Percentiles rank a stretch among this genome's conserved stretches.
These are phyloP conservation scores for Thielaviopsis populi DNA, from an alignment of 2,329 filamentous ascomycete species.

Conservation along the genomic window DNA sequence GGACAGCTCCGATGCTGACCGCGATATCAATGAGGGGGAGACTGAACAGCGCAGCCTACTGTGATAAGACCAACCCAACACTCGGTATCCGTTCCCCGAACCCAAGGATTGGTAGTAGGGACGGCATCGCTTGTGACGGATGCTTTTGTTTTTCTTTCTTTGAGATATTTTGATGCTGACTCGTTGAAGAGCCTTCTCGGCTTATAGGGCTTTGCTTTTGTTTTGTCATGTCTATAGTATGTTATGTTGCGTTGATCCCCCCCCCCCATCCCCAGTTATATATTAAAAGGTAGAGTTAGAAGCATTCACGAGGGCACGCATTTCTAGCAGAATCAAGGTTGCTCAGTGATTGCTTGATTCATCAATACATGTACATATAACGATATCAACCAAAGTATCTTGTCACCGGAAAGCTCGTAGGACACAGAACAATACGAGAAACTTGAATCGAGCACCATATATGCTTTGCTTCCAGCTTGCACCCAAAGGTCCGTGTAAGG, in stretches of 20 bases:
- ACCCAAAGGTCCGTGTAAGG: too few relatives aligned
- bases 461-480: too few relatives aligned
- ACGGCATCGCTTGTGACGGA: not conserved
- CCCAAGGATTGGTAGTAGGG: not conserved
- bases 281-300: not conserved
- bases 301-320: not conserved
- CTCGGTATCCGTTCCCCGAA: not conserved
- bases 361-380: too few relatives aligned
- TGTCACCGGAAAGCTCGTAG: too few relatives aligned
- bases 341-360: too few relatives aligned
- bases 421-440: too few relatives aligned
- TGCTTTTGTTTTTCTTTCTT: not conserved
- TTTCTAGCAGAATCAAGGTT: too few relatives aligned
- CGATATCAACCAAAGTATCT: too few relatives aligned
- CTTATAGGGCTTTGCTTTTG: not conserved
- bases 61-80: not conserved
- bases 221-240: not conserved
- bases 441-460: too few relatives aligned
- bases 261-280: not conserved
- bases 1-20: conserved; percentile 10
- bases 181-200: not conserved
- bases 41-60: conserved; percentile 9
- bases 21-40: conserved; percentile 9
- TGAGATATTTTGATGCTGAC: not conserved
- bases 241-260: not conserved